Evolutionary conservation across 2,329 filamentous ascomycete genomes (phyloP).

Genomic region (Mollisia scopiformis): DNA sequence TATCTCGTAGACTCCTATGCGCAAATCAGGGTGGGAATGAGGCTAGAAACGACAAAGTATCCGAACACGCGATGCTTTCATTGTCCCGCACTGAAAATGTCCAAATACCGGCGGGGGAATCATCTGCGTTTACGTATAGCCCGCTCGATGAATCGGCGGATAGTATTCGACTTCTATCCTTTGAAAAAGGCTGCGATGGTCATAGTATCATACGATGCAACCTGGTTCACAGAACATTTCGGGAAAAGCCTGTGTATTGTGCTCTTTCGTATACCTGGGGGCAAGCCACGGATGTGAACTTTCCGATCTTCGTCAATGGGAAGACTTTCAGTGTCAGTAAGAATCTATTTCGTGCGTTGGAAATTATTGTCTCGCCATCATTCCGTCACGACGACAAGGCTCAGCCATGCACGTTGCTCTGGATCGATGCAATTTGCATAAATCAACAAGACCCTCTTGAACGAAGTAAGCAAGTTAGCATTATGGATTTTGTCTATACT

Average conservation of each 20-base stretch:
- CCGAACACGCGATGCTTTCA: no score
- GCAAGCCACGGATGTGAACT: neutral
- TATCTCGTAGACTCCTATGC: no score
- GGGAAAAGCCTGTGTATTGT: slow-evolving; percentile 7
- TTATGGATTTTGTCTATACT: slow-evolving; percentile 28
- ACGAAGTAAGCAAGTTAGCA: slow-evolving; percentile 20
- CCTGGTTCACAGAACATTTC: neutral
- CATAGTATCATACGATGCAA: neutral
- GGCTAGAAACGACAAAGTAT: no score
- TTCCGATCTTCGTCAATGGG: slow-evolving; percentile 2
- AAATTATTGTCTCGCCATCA: neutral
- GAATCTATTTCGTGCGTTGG: slow-evolving; percentile 10
- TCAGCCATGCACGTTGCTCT: slow-evolving; percentile 1
- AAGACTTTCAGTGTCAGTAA: neutral
- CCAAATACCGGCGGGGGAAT: no score
- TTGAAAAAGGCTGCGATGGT: neutral
- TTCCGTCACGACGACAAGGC: neutral
- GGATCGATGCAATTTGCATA: slow-evolving; percentile 26
- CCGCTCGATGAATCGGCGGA: neutral
- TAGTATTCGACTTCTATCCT: neutral
- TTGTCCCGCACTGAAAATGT: no score
- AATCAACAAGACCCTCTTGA: slow-evolving; percentile 24
- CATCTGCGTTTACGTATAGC: neutral
- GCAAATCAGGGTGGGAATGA: no score
- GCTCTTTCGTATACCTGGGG: slow-evolving; percentile 21